Percentiles rank a stretch among this genome's conserved stretches.
These are phyloP conservation scores for Phytophthora sp. DNA, from an alignment of 352 stramenopile genomes.

Conservation along the genomic window DNA sequence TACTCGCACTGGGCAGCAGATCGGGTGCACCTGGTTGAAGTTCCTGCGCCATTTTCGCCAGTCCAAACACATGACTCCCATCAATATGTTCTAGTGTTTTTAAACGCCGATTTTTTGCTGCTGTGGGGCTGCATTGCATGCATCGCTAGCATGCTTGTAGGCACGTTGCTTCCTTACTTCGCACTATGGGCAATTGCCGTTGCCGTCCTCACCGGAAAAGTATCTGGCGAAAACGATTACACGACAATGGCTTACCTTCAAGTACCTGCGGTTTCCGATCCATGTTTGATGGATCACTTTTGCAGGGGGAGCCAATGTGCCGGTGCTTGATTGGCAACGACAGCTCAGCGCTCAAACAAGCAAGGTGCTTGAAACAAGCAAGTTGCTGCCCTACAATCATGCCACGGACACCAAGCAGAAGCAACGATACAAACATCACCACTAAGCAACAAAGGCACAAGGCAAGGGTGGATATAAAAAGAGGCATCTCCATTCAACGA, in stretches of 20 bases:
- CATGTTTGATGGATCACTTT: background rate
- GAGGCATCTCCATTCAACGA: constrained; percentile 36
- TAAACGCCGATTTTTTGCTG: too few relatives aligned
- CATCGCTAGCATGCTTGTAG: too few relatives aligned
- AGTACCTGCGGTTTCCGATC: background rate
- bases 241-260: background rate
- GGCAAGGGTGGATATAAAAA: constrained; percentile 36
- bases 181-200: background rate
- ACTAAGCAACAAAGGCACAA: background rate
- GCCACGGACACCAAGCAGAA: background rate
- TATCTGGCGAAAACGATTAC: background rate
- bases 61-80: background rate
- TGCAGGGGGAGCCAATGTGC: background rate
- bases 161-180: too few relatives aligned
- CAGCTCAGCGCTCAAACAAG: too few relatives aligned
- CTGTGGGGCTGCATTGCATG: too few relatives aligned
- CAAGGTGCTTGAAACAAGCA: background rate
- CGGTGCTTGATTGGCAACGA: background rate
- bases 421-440: background rate
- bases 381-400: background rate
- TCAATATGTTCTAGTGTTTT: background rate
- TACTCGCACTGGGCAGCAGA: background rate
- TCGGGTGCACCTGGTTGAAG: constrained; percentile 16
- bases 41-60: constrained; percentile 9
- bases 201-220: background rate